Evolutionary conservation across 2,329 filamentous ascomycete genomes (phyloP), one percentile per base, ranked within the genome.

Genomic region (Macrophomina tecta): DNA sequence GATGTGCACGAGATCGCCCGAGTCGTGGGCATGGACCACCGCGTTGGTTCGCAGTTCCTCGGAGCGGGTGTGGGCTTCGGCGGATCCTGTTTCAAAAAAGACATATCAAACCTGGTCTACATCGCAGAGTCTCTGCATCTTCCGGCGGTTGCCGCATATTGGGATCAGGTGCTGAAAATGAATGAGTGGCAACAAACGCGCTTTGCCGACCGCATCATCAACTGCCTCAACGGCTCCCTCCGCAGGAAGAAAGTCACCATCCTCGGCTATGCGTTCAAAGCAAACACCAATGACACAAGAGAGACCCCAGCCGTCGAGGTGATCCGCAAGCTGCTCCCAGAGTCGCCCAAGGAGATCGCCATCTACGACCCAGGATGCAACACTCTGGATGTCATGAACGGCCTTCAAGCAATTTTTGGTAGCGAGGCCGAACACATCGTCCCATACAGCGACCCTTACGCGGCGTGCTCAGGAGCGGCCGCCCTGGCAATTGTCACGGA

Each of bases 31-130:
- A 82, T 88, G 45, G 91, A 94, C 72, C 83, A 84, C 7, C 85
- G 91, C 60, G 91, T 94, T 67, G 91, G 91, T 6, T 82, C 85
- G 69, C 87, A 89, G 75, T 91, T 93, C 78, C 82, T 94, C 48
- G 89, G 91, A 78, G 89, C 91, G 7, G 89, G 89, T 46, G 86
- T 93, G 40, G 91, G 91, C 16, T 94, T 94, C 73, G 91, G 91
- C 65, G 91, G 91, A 23, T 91, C 88, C 68, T 94, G 91, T 78
- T 93, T 94, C 83, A 88, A 90, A 77, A 94, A 94, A 79, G 91
- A 94, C 74, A 87, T 93, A 49, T 82, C 91, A 58, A 91, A 86
- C 76, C 81, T 94, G 45, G 86, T 89, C 18, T 93, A 94, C 78
- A 83, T 94, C 36, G 89, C 91, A 16, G 89, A 92, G 72, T 87